Base-by-base conservation (phyloP, 805 yeast genomes). In the Ogataea philodendri region DNA sequence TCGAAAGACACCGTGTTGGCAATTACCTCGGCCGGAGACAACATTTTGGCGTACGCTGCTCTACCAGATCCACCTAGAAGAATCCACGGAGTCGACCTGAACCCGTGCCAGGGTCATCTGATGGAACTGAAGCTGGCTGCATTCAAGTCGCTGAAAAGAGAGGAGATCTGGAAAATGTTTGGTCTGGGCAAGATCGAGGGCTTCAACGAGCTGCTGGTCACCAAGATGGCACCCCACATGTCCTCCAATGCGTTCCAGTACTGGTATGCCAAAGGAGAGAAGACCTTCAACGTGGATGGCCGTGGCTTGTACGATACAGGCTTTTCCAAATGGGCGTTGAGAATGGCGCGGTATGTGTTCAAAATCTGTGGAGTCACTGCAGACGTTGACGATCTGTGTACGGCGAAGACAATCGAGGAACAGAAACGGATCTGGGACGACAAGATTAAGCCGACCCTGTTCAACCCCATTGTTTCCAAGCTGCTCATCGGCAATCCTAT, bases 21-120 rank as follows among this genome's bases (percentile, higher is more conserved):
- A 15, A 84, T 84, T 38, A 84, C 94, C 4, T 83, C 90, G 26
- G 95, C 94, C 5, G 93, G 93, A 46, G 95, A 84, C 62, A 84
- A 85, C 55, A 67, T 84, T 43, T 67, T 84, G 46, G 71, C 84
- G 10, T 84, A 84, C 56, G 89, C 93, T 5, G 52, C 79, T 7
- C 66, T 84, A 46, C 78, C 84, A 4, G 72, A 74, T 43, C 78
- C 90, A 6, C 95, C 95, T 26, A 74, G 73, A 46, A 66, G 81
- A 52, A 81, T 84, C 42, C 95, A 84, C 54, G 89, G 90, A 34
- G 94, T 84, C 37, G 95, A 84, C 56, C 69, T 84, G 55, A 84
- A 84, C 55, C 95, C 95, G 7, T 72, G 78, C 48, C 95, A 84
- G 64, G 82, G 83, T 42, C 94, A 84, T 56, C 70, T 84, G 41